Conservation (phyloP, 1,139 yeast genomes). For the Saccharomycopsis phalli region DNA sequence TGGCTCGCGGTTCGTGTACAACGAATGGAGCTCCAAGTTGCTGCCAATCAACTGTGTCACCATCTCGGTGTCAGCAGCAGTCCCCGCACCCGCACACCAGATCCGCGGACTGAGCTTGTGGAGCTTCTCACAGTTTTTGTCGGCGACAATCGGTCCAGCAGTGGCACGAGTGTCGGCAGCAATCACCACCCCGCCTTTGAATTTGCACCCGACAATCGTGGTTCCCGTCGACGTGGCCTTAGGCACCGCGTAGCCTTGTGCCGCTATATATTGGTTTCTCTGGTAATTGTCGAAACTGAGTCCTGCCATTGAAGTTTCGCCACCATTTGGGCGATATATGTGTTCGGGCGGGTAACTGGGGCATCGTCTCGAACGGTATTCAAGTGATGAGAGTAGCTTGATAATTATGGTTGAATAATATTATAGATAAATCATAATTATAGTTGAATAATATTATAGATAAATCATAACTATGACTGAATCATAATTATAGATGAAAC, state of each 20-base stretch:
- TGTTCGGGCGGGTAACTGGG: too few relatives aligned
- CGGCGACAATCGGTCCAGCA: conserved; percentile 92
- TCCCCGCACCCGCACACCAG: conserved; percentile 99
- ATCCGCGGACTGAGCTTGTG: conserved; percentile 88
- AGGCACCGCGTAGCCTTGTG: conserved; percentile 70
- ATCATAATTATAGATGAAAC: too few relatives aligned
- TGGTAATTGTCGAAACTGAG: conserved; percentile 87
- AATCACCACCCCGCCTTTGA: conserved; percentile 86
- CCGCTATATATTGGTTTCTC: conserved; percentile 66
- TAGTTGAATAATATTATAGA: too few relatives aligned
- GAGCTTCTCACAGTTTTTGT: conserved; percentile 93
- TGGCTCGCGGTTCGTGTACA: conserved; percentile 77
- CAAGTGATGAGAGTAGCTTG: too few relatives aligned
- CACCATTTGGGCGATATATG: too few relatives aligned
- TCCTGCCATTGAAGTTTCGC: conserved; percentile 61
- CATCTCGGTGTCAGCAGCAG: conserved; percentile 99
- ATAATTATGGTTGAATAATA: too few relatives aligned
- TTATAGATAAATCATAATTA: too few relatives aligned
- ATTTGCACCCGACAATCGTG: conserved; percentile 93
- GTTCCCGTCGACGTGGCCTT: conserved; percentile 96
- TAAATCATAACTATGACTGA: too few relatives aligned
- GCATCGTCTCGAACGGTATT: too few relatives aligned
- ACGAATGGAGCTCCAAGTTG: conserved; percentile 79
- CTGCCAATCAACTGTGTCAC: conserved; percentile 89
- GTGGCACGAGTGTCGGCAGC: conserved; percentile 99